Evolutionary conservation across 1,139 yeast species (phyloP).

Genomic region (Candida sp.): DNA sequence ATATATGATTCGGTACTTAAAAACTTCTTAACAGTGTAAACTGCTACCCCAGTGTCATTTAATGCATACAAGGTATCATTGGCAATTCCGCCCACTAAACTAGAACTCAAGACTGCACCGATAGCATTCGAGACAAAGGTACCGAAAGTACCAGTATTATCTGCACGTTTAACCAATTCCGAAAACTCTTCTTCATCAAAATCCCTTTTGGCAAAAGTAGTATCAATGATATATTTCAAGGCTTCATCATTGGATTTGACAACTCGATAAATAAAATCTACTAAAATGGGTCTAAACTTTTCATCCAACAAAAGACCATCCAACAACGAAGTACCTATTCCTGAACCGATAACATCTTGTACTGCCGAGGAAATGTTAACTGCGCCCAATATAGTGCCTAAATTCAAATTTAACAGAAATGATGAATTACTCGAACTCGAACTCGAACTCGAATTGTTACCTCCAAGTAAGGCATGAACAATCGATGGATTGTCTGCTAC

Average conservation of each 20-base stretch:
- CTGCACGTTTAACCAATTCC: slow-evolving; percentile 17
- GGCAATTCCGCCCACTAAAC: slow-evolving; percentile 21
- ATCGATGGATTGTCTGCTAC: slow-evolving; percentile 30
- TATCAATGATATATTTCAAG: slow-evolving; percentile 21
- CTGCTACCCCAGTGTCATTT: slow-evolving; percentile 43
- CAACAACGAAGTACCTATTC: slow-evolving; percentile 29
- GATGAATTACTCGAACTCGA: slow-evolving; percentile 4
- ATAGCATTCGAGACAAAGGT: slow-evolving; percentile 28
- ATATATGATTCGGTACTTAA: slow-evolving; percentile 34
- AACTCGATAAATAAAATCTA: slow-evolving; percentile 30
- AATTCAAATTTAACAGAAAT: slow-evolving; percentile 3
- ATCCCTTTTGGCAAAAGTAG: slow-evolving; percentile 19
- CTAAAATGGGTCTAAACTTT: slow-evolving; percentile 31
- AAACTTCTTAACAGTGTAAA: slow-evolving; percentile 33
- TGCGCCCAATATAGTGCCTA: slow-evolving; percentile 4
- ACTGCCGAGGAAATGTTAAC: slow-evolving; percentile 24
- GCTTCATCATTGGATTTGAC: slow-evolving; percentile 27
- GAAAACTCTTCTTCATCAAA: slow-evolving; percentile 4
- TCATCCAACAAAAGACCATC: slow-evolving; percentile 38
- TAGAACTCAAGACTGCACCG: slow-evolving; percentile 26
- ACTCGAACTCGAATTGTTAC: slow-evolving; percentile 17
- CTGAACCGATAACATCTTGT: slow-evolving; percentile 25
- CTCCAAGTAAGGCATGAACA: slow-evolving; percentile 26
- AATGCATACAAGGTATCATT: slow-evolving; percentile 31
- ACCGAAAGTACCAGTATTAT: slow-evolving; percentile 20